Conservation (phyloP, 768 basidiomycete species). For the Termitomyces sp. region DNA sequence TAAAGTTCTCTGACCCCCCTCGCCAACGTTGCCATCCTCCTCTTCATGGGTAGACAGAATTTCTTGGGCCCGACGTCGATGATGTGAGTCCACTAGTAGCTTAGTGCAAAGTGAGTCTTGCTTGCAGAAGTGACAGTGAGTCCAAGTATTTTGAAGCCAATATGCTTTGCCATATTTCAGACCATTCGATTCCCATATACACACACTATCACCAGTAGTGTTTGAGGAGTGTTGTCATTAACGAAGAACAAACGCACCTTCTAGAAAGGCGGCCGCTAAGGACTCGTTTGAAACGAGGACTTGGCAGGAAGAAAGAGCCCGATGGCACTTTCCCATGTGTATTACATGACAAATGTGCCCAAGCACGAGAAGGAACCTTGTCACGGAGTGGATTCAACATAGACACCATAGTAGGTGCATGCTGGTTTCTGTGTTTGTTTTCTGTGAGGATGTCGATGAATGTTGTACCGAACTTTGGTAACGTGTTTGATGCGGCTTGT, state of each 20-base stretch:
- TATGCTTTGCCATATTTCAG: conserved; percentile 3
- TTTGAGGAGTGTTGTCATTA: neutral
- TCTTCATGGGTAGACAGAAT: neutral
- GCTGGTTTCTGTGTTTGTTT: conserved; percentile 15
- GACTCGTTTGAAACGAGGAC: conserved; percentile 14
- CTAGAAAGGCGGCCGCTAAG: conserved; percentile 4
- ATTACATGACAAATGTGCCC: conserved; percentile 9
- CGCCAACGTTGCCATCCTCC: neutral
- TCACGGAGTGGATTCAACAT: conserved; percentile 19
- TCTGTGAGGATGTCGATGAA: conserved; percentile 12
- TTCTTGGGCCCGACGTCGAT: conserved; percentile 1
- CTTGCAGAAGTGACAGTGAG: conserved; percentile 12
- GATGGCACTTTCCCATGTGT: neutral
- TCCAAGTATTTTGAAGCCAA: conserved; percentile 7
- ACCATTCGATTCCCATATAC: conserved; percentile 7
- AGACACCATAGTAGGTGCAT: conserved; percentile 19
- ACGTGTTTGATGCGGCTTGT: neutral
- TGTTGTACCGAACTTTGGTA: neutral
- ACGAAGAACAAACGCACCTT: conserved; percentile 6
- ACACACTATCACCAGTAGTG: conserved; percentile 5
- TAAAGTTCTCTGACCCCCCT: neutral
- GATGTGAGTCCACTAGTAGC: conserved; percentile 8
- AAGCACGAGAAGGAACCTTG: conserved; percentile 12
- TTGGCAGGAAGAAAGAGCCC: conserved; percentile 8
- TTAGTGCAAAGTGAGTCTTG: conserved; percentile 12